A percentile compares a stretch with the other conserved stretches of the same genome.
Conservation (phyloP, 2,329 filamentous ascomycete genomes). For the Trichoderma harzianum region DNA sequence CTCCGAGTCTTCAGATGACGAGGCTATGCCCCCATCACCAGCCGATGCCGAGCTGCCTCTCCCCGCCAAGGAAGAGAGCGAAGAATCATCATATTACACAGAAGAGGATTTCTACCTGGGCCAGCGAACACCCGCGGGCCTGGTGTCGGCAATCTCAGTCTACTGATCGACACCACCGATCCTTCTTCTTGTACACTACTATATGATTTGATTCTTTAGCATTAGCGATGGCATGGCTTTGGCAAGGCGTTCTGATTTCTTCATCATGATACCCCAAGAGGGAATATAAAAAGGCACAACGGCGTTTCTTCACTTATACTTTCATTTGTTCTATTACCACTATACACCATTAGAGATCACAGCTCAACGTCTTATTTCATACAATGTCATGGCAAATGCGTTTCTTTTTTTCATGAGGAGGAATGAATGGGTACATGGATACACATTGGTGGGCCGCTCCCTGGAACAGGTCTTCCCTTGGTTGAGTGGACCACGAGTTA, state of each 20-base stretch:
- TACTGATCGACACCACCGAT: slow-evolving; percentile 37
- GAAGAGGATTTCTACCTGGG: slow-evolving; percentile 52
- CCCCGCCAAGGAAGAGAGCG: slow-evolving; percentile 44
- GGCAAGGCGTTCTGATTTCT: slow-evolving; percentile 7
- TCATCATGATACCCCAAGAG: slow-evolving; percentile 13
- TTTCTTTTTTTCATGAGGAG: not conserved
- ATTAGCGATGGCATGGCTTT: slow-evolving; percentile 16
- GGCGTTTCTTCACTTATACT: slow-evolving; percentile 10
- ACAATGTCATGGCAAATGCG: slow-evolving; percentile 16
- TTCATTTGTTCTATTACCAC: slow-evolving; percentile 6
- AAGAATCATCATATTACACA: slow-evolving; percentile 45
- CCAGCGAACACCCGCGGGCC: slow-evolving; percentile 46
- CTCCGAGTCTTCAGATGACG: slow-evolving; percentile 68
- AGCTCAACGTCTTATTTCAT: slow-evolving; percentile 7
- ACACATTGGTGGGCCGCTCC: slow-evolving; percentile 12
- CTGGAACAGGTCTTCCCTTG: slow-evolving; percentile 17
- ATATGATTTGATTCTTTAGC: slow-evolving; percentile 15
- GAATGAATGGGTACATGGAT: not conserved
- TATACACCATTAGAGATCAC: slow-evolving; percentile 15
- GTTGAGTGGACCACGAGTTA: slow-evolving; percentile 13
- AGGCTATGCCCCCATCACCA: slow-evolving; percentile 73
- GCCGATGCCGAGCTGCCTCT: slow-evolving; percentile 57
- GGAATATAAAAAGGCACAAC: slow-evolving; percentile 14
- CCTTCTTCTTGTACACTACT: not conserved
- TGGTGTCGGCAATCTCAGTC: slow-evolving; percentile 55